Conservation (phyloP, 2,329 filamentous ascomycete species). For the Penicillium sp. region DNA sequence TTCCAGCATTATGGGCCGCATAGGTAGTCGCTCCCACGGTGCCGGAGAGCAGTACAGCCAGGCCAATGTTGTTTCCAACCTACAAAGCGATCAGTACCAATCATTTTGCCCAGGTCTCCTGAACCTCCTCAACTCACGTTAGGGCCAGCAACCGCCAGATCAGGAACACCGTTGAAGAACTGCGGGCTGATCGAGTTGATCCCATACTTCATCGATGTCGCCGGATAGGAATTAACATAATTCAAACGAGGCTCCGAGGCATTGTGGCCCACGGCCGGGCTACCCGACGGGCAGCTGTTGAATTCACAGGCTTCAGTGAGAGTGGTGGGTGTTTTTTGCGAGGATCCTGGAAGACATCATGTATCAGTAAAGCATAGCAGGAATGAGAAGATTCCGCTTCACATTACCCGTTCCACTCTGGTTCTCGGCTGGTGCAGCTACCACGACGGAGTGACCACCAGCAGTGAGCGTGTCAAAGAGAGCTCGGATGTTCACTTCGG, state of each 20-base stretch:
- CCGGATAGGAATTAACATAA: slow-evolving; percentile 72
- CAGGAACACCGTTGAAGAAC: slow-evolving; percentile 58
- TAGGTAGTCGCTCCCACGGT: slow-evolving; percentile 68
- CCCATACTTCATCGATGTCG: slow-evolving; percentile 65
- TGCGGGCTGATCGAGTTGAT: slow-evolving; percentile 59
- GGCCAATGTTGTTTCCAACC: slow-evolving; percentile 57
- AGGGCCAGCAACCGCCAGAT: slow-evolving; percentile 66
- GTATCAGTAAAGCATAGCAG: slow-evolving; percentile 5
- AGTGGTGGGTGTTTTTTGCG: slow-evolving; percentile 50
- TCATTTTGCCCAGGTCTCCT: background rate
- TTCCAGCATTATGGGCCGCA: slow-evolving; percentile 55
- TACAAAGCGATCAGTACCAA: background rate
- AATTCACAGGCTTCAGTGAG: slow-evolving; percentile 61
- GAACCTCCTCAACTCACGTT: slow-evolving; percentile 50
- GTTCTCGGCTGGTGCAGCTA: slow-evolving; percentile 68
- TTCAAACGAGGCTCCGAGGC: slow-evolving; percentile 60
- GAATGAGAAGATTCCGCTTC: background rate
- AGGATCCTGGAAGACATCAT: slow-evolving; percentile 51
- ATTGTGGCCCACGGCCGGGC: slow-evolving; percentile 60
- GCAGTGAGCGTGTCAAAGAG: slow-evolving; percentile 59
- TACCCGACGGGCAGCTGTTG: slow-evolving; percentile 61
- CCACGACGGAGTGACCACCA: slow-evolving; percentile 62
- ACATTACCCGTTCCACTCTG: slow-evolving; percentile 61
- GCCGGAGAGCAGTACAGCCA: slow-evolving; percentile 62
- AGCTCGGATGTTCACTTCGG: slow-evolving; percentile 65